Evolutionary conservation across 805 yeast species (phyloP).

Genomic region (Barnettozyma botsteinii): DNA sequence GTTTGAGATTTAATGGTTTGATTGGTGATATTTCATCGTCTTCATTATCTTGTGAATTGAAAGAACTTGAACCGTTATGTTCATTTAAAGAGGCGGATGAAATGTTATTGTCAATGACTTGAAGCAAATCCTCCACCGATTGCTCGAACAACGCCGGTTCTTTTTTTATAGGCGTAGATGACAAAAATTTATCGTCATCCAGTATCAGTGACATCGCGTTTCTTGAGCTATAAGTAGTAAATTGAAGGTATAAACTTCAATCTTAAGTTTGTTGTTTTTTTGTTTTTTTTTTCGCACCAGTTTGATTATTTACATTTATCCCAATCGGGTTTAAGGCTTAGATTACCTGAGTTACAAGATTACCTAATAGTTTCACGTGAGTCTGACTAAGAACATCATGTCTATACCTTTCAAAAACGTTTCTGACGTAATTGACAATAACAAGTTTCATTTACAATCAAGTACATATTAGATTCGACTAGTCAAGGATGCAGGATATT

Average conservation of each 20-base stretch:
- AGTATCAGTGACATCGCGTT: slow-evolving; percentile 6
- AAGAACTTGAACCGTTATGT: slow-evolving; percentile 1
- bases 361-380: too few species aligned
- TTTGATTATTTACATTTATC: slow-evolving; percentile 5
- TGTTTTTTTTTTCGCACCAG: neutral
- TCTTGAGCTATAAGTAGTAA: too few species aligned
- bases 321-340: neutral
- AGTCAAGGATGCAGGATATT: too few species aligned
- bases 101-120: slow-evolving; percentile 24
- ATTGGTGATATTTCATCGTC: slow-evolving; percentile 20
- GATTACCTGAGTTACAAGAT: neutral
- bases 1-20: slow-evolving; percentile 24
- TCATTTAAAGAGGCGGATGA: slow-evolving; percentile 18
- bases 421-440: too few species aligned
- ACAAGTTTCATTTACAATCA: too few species aligned
- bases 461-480: too few species aligned
- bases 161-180: slow-evolving; percentile 21
- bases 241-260: neutral
- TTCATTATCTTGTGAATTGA: slow-evolving; percentile 7
- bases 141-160: slow-evolving; percentile 15
- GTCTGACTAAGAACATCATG: too few species aligned
- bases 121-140: slow-evolving; percentile 36
- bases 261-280: neutral
- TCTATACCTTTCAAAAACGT: too few species aligned
- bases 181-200: slow-evolving; percentile 9